Base-by-base conservation (phyloP, 352 stramenopile genomes). In the Phytopythium mirpurense region DNA sequence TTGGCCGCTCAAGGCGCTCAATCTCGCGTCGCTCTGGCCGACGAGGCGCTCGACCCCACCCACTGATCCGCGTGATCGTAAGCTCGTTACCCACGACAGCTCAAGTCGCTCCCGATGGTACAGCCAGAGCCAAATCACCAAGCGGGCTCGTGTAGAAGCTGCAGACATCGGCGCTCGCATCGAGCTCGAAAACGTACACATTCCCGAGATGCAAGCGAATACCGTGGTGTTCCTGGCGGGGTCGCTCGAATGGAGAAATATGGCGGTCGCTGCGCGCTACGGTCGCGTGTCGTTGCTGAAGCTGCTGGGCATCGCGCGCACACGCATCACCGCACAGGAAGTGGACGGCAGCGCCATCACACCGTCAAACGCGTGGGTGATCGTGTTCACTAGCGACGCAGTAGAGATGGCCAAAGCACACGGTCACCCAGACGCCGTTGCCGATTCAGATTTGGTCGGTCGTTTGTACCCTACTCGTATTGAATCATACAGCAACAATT, bases 241-340 rank as follows among this genome's bases (percentile, higher is more conserved):
- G 5, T 5, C 37, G 19, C 51, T 55, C 23, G 49, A 55, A 36
- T 55, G 49, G 49, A 18, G 8, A 9, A 46, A 29, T 8, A 55
- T 55, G 49, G 31, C 38, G 15, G 35, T 55, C 14, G 49, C 49
- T 2, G 49, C 49, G 34, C 49, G 49, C 36, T 55, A 43, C 24
- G 49, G 49, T 2, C 29, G 36, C 21, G 1, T 55, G 21, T 15
- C 27, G 21, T 15, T 55, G 35, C 49, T 55, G 12, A 12, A 36
- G n/a, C 29, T 46, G 35, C 49, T 55, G 14, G n/a, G 27, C 21
- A 21, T 15, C 8, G 40, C 23, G 21, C 26, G 21, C 19, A 24
- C n/a, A n/a, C n/a, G n/a, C n/a, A n/a, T n/a, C n/a, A n/a, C n/a
- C n/a, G n/a, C n/a, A n/a, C n/a, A n/a, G n/a, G n/a, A n/a, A n/a